Evolutionary conservation across 257 asterid genomes (phyloP).

Genomic region (Solanum appendiculatum): DNA sequence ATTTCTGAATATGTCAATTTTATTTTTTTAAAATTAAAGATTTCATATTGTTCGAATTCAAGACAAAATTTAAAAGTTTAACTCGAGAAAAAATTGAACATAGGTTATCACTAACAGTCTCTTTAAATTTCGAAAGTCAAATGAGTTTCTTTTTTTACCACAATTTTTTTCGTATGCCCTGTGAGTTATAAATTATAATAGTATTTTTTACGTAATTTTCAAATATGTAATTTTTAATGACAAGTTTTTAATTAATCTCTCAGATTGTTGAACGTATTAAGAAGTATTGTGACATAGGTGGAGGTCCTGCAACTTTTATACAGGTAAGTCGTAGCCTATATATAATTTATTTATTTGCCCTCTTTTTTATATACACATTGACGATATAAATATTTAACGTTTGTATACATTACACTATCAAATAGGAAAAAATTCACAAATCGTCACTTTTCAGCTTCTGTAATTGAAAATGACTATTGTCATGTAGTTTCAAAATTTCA

Average conservation of each 20-base stretch:
- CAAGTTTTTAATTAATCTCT: neutral
- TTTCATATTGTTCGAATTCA: too few relatives aligned
- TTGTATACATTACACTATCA: neutral
- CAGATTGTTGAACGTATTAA: constrained; percentile 73
- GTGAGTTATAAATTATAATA: too few relatives aligned
- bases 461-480: neutral
- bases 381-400: neutral
- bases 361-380: neutral
- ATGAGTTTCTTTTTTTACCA: too few relatives aligned
- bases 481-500: neutral
- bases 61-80: too few relatives aligned
- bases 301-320: constrained; percentile 85
- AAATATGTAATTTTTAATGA: neutral
- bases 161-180: too few relatives aligned
- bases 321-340: constrained; percentile 39
- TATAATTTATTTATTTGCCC: neutral
- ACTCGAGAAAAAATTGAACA: too few relatives aligned
- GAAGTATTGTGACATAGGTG: constrained; percentile 68
- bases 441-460: neutral
- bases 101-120: too few relatives aligned
- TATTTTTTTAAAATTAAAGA: neutral
- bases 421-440: neutral
- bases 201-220: too few relatives aligned
- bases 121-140: neutral
- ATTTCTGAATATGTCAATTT: neutral